phyloP scores from a whole-genome alignment of 2,329 filamentous ascomycete species.

The Trichoderma arundinaceum region DNA sequence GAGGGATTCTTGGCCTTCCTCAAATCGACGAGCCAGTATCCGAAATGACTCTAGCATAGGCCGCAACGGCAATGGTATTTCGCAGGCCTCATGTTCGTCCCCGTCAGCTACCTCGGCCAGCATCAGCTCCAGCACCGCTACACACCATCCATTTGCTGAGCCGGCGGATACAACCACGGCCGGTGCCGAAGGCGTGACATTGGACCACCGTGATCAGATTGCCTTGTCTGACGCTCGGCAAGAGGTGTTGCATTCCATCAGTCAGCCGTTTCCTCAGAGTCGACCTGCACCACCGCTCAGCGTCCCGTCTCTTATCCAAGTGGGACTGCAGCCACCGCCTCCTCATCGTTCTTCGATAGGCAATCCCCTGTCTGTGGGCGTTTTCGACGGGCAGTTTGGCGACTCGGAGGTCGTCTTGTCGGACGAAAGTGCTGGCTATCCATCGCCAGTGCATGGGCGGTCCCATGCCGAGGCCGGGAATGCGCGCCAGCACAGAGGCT shows the following conservation, averaged over 20 bases:
- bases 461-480: conserved; percentile 20
- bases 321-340: conserved; percentile 28
- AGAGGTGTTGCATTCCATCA: conserved; percentile 21
- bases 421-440: conserved; percentile 41
- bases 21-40: conserved; percentile 24
- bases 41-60: conserved; percentile 5
- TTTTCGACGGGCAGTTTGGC: conserved; percentile 28
- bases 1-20: conserved; percentile 25
- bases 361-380: conserved; percentile 17
- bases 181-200: conserved; percentile 6
- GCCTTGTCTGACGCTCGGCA: neutral
- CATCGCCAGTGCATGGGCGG: conserved; percentile 38
- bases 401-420: conserved; percentile 38
- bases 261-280: conserved; percentile 19
- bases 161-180: conserved; percentile 9
- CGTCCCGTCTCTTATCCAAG: conserved; percentile 37
- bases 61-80: neutral
- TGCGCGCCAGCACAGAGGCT: conserved; percentile 27
- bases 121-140: conserved; percentile 22
- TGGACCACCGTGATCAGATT: conserved; percentile 8
- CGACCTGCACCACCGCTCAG: conserved; percentile 34
- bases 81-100: conserved; percentile 23
- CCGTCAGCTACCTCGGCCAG: conserved; percentile 23
- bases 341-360: conserved; percentile 21
- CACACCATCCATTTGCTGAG: conserved; percentile 13